A percentile compares a stretch with the other conserved stretches of the same genome.
Evolutionary conservation across 2,329 filamentous ascomycete genomes (phyloP).

Genomic region (Cercospora sojina): DNA sequence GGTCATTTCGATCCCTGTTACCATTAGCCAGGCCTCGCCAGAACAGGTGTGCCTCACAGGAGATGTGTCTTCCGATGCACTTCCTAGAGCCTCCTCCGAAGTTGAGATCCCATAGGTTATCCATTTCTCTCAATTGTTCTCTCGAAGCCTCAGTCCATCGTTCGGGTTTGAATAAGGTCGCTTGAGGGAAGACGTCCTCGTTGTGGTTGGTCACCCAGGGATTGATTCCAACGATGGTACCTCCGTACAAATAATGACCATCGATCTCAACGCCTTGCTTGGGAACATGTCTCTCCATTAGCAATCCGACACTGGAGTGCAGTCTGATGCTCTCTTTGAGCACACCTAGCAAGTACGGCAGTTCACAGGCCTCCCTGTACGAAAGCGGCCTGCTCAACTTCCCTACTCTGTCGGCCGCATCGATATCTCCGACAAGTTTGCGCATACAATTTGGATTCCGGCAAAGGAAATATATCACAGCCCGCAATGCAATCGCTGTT

Average conservation of each 20-base stretch:
- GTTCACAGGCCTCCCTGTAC: constrained; percentile 34
- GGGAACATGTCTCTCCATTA: constrained; percentile 26
- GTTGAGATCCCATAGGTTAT: background rate
- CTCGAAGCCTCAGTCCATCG: constrained; percentile 31
- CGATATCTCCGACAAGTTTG: background rate
- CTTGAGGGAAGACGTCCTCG: constrained; percentile 34
- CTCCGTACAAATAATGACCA: constrained; percentile 37
- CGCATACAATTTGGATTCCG: background rate
- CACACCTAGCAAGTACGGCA: constrained; percentile 45
- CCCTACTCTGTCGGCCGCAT: background rate
- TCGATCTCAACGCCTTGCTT: constrained; percentile 19
- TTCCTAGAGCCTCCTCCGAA: constrained; percentile 1
- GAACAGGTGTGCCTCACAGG: background rate
- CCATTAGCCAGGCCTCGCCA: background rate
- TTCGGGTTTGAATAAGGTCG: constrained; percentile 38
- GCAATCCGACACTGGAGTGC: constrained; percentile 45
- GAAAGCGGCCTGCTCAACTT: constrained; percentile 10
- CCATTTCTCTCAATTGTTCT: background rate
- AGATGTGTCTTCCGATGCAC: constrained; percentile 1
- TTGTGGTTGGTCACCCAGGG: constrained; percentile 37
- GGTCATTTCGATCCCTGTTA: background rate
- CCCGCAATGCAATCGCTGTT: constrained; percentile 6
- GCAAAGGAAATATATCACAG: constrained; percentile 5
- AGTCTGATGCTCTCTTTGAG: constrained; percentile 47
- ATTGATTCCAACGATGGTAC: constrained; percentile 33